Conservation (phyloP, 2,329 filamentous ascomycete genomes). For the Fonsecaea pedrosoi region DNA sequence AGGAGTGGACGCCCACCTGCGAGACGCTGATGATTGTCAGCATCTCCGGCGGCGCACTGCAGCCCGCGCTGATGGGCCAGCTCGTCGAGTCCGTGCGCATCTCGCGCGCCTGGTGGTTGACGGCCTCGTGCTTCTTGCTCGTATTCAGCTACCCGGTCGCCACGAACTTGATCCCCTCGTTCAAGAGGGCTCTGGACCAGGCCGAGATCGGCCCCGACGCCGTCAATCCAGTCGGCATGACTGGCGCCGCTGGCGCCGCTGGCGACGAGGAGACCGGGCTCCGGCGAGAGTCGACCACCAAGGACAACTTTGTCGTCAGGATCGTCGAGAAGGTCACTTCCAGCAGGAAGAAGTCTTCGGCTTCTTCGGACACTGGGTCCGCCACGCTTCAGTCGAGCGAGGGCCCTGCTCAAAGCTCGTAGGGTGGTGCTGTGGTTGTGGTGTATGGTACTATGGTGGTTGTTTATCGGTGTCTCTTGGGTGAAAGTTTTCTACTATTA, state of each 20-base stretch:
- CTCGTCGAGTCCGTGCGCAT: constrained; percentile 36
- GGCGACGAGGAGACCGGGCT: constrained; percentile 19
- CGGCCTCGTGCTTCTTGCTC: constrained; percentile 32
- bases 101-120: constrained; percentile 34
- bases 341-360: constrained; percentile 14
- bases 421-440: neutral
- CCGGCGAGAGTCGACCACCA: neutral
- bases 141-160: constrained; percentile 36
- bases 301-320: constrained; percentile 10
- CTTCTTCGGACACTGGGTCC: neutral
- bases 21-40: constrained; percentile 38
- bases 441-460: neutral
- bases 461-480: neutral
- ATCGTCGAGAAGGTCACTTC: constrained; percentile 1
- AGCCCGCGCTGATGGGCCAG: constrained; percentile 35
- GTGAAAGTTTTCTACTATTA: neutral
- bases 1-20: constrained; percentile 37
- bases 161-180: constrained; percentile 35
- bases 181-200: constrained; percentile 31
- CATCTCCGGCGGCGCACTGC: constrained; percentile 39
- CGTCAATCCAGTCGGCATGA: neutral
- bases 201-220: constrained; percentile 23
- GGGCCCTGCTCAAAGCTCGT: neutral
- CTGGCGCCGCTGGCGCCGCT: neutral
- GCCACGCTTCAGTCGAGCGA: neutral